Evolutionary conservation across 208 protist genomes (phyloP).

Genomic region (Polymyxa betae): DNA sequence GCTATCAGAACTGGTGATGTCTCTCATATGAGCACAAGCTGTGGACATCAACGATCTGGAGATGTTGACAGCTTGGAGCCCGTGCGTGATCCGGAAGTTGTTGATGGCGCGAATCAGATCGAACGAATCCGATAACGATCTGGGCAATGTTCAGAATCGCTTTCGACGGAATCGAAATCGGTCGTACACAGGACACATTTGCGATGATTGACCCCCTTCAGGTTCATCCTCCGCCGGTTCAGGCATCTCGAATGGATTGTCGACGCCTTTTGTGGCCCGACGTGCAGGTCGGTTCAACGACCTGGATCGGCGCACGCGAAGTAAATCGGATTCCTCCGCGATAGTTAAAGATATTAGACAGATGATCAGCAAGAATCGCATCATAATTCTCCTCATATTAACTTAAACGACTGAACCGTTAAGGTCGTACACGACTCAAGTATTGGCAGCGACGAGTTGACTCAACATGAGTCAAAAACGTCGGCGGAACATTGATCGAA

Average conservation of each 20-base stretch:
- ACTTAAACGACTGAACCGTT: background rate
- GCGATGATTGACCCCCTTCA: background rate
- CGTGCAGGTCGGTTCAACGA: background rate
- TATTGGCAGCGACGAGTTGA: background rate
- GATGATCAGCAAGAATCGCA: background rate
- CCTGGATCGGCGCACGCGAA: background rate
- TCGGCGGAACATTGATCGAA: background rate
- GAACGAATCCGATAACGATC: slow-evolving; percentile 5
- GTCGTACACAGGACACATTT: slow-evolving; percentile 41
- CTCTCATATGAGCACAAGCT: slow-evolving; percentile 39
- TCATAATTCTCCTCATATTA: background rate
- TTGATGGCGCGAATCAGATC: slow-evolving; percentile 30
- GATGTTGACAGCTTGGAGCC: slow-evolving; percentile 21
- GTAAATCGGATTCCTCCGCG: background rate
- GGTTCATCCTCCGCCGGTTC: background rate
- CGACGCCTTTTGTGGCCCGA: background rate
- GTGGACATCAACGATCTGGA: slow-evolving; percentile 36
- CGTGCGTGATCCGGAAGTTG: slow-evolving; percentile 49
- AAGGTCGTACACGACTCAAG: background rate
- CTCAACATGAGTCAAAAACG: background rate
- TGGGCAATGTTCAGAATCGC: background rate
- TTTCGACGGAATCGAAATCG: background rate
- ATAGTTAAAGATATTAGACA: background rate
- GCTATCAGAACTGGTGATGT: background rate
- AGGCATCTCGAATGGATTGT: background rate